Base-by-base conservation (phyloP, 306 rosid species). In the Ormosia emarginata region DNA sequence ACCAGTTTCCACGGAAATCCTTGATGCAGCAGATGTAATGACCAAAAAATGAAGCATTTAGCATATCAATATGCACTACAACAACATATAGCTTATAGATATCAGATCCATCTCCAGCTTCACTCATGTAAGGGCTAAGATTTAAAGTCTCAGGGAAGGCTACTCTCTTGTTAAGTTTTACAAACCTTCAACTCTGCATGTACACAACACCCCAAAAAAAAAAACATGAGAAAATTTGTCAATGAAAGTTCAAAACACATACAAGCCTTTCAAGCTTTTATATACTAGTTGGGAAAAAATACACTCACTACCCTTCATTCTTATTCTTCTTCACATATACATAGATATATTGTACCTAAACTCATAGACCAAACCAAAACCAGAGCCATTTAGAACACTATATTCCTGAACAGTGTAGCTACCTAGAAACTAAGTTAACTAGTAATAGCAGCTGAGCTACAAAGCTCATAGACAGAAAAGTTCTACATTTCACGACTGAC, bases 41-140 rank as follows among this genome's bases (percentile, higher is more conserved):
- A 73, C 99, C 99, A n/a, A 92, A 96, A 86, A 29, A 93, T 47
- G 99, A 96, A 63, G 99, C 98, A 90, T 96, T 96, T 61, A 96
- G 86, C 99, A 93, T 90, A 80, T 96, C 99, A 30, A 96, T 82
- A 86, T 96, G 99, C 44, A 96, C 99, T 3, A 96, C 97, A 75
- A 93, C 98, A 2, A 92, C 99, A 67, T 96, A 96, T 50, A 96
- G 92, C 85, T 85, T 91, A 84, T 93, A 96, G 13, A 87, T 67
- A 79, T 96, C 92, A 7, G 88, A 73, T 81, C 90, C 87, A 83
- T 91, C 94, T 79, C 96, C 94, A 17, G 52, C 87, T 78, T 93
- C 94, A 82, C 97, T 93, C 97, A 92, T 92, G 79, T 93, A 96
- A 12, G 97, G 92, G 83, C 91, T 81, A 36, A 96, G 97, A 84